Evolutionary conservation across 768 basidiomycete species (phyloP), one percentile per base, ranked within the genome.

Genomic region (Chlorophyllum brunneum): DNA sequence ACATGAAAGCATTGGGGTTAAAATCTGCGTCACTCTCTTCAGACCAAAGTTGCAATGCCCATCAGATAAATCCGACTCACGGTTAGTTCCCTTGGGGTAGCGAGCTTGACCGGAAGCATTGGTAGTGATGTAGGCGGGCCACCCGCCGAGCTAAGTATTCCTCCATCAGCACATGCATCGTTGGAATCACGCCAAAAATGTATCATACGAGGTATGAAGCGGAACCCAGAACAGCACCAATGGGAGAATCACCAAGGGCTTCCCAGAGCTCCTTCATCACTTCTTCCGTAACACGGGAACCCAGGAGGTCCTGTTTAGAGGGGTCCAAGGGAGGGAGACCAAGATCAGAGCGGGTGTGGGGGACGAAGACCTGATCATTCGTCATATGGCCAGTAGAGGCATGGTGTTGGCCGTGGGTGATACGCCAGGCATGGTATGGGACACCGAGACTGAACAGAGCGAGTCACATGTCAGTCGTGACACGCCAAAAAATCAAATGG

Each of bases 341-440:
- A 18, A 80, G 68, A 31, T 88, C 73, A 10, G 85, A 83, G 40
- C 93, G 86, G n/a, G 95, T 95, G 59, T 79, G 70, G 43, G 95
- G 95, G 2, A 98, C 93, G 61, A 92, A 97, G 54, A 98, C 95
- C 65, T 98, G 94, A 60, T 98, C 95, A 59, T 94, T 85, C 26
- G 88, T 89, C 81, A 97, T 81, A 69, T 98, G 95, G 13, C 79
- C 89, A 4, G 94, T 97, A 0, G 88, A 86, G 13, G 95, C 95
- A 67, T 99, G 95, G 70, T 99, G 95, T 68, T 93, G 91, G 22
- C 81, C 92, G 66, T 98, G 95, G 3, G 85, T 86, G 64, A 97
- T 92, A 57, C 92, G 81, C 95, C 95, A 98, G 4, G 92, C 90
- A 65, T 98, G 93, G 72, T 92, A 99, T 4, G 95, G 95, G 11